Conservation (phyloP, 495 filamentous ascomycete species). For the Xylaria curta region DNA sequence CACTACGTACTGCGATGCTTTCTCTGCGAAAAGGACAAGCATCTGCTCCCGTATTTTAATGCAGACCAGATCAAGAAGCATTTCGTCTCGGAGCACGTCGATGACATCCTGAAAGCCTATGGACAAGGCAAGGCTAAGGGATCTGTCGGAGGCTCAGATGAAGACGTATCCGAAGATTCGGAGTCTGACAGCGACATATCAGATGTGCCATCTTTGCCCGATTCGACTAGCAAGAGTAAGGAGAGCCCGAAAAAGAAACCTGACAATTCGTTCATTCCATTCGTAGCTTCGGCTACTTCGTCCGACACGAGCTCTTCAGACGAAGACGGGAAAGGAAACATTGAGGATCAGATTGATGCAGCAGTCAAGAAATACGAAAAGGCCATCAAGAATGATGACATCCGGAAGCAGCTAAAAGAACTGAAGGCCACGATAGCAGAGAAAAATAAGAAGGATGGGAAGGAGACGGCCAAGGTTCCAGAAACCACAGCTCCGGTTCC, state of each 20-base stretch:
- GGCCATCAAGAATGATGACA: no score
- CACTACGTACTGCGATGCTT: slow-evolving; percentile 36
- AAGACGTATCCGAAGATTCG: neutral
- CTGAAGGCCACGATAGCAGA: neutral
- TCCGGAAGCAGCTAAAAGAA: no score
- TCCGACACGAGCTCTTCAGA: neutral
- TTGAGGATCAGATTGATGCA: no score
- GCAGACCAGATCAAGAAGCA: slow-evolving; percentile 37
- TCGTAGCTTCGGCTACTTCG: neutral
- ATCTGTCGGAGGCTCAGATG: neutral
- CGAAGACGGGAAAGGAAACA: neutral
- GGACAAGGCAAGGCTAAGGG: neutral
- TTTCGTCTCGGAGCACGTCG: slow-evolving; percentile 38
- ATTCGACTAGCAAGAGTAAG: neutral
- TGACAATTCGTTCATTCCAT: neutral
- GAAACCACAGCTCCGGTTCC: neutral
- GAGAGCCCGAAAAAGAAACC: neutral
- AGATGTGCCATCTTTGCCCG: neutral
- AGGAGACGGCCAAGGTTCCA: neutral
- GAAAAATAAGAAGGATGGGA: neutral
- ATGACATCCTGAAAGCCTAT: slow-evolving; percentile 19
- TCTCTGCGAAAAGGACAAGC: slow-evolving; percentile 31
- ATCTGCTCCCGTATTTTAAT: slow-evolving; percentile 33
- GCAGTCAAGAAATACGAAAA: no score
- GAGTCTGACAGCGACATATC: neutral